A percentile compares a stretch with the other conserved stretches of the same genome.
These are phyloP conservation scores for Metschnikowia dekortorum DNA, from an alignment of 805 yeast genomes.

Conservation along the genomic window DNA sequence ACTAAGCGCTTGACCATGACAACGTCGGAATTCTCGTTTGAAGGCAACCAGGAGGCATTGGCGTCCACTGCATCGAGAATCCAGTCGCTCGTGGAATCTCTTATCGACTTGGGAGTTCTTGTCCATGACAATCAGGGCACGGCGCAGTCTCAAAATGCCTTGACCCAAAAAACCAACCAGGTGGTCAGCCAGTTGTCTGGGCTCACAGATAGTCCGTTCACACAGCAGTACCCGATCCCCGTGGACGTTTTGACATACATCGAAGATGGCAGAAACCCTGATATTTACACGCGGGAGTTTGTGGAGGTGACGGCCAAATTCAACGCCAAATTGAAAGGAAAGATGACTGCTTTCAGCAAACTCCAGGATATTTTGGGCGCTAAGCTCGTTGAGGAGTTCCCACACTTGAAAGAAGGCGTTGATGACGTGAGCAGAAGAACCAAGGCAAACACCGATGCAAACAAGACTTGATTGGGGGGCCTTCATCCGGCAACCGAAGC, in stretches of 20 bases:
- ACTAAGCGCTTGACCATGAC: conserved; percentile 22
- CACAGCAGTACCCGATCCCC: conserved; percentile 52
- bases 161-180: conserved; percentile 40
- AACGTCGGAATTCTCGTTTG: conserved; percentile 23
- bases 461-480: not conserved
- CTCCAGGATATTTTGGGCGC: conserved; percentile 64
- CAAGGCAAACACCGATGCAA: not conserved
- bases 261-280: conserved; percentile 96
- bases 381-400: conserved; percentile 72
- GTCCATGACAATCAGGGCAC: conserved; percentile 94
- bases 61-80: conserved; percentile 28
- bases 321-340: conserved; percentile 84
- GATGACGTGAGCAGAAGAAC: conserved; percentile 42
- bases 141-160: conserved; percentile 59
- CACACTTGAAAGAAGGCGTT: conserved; percentile 60
- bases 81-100: conserved; percentile 54
- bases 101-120: conserved; percentile 84
- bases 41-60: conserved; percentile 26
- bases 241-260: conserved; percentile 85
- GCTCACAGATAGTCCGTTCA: conserved; percentile 28
- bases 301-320: conserved; percentile 89
- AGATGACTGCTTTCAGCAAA: conserved; percentile 62
- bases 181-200: conserved; percentile 35
- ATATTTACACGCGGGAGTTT: conserved; percentile 93
- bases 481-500: not conserved